Conservation (phyloP, 352 stramenopile genomes). For the Pilasporangium apinafurcum region DNA sequence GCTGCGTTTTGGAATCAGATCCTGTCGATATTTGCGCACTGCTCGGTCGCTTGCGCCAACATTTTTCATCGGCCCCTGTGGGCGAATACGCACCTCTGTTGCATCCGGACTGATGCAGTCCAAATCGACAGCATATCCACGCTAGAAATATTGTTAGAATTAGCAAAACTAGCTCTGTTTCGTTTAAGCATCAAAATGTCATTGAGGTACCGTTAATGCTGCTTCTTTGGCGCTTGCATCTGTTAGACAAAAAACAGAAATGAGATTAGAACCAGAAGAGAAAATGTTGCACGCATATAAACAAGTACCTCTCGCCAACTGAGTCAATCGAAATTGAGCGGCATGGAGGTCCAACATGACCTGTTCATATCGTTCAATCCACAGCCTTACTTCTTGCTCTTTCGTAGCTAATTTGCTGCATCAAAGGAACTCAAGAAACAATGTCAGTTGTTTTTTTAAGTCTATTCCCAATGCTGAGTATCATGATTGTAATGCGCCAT, state of each 20-base stretch:
- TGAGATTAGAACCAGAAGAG: neutral
- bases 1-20: conserved; percentile 59
- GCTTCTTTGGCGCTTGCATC: conserved; percentile 61
- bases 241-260: conserved; percentile 3
- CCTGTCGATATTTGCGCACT: conserved; percentile 59
- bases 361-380: conserved; percentile 79
- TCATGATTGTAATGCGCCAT: no score
- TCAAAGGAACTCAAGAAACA: neutral
- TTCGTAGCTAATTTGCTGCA: conserved; percentile 38
- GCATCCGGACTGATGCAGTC: conserved; percentile 17
- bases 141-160: conserved; percentile 11
- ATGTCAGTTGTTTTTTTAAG: neutral
- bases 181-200: neutral
- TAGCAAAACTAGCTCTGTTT: neutral
- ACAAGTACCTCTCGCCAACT: conserved; percentile 46
- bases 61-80: conserved; percentile 35
- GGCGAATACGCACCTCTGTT: conserved; percentile 23
- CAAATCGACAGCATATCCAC: conserved; percentile 48
- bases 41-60: conserved; percentile 50
- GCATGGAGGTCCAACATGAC: conserved; percentile 81
- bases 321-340: conserved; percentile 61
- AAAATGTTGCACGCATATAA: neutral
- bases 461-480: neutral
- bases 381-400: conserved; percentile 50
- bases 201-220: conserved; percentile 36